These are phyloP conservation scores for Lithocarpus polystachyus DNA, from an alignment of 306 rosid genomes.

Conservation along the genomic window DNA sequence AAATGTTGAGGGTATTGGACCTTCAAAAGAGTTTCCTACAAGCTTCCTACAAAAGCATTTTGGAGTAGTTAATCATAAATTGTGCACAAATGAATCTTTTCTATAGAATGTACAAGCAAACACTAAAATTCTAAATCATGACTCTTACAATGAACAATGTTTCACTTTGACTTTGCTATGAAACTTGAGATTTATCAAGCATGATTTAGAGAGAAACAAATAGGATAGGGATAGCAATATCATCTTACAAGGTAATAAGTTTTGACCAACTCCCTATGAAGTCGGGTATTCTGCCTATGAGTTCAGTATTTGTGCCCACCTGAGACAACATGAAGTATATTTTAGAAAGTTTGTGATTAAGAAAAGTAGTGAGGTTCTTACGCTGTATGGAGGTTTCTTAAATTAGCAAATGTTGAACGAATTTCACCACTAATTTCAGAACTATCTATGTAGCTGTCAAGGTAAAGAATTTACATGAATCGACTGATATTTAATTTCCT, in stretches of 20 bases:
- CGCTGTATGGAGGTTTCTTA: slow-evolving; percentile 27
- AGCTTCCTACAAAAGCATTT: slow-evolving; percentile 52
- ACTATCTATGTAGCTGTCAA: slow-evolving; percentile 68
- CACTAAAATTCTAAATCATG: too few species aligned
- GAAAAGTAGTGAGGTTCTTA: slow-evolving; percentile 29
- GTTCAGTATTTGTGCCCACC: slow-evolving; percentile 65
- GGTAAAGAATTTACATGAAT: slow-evolving; percentile 1
- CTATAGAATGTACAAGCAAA: too few species aligned
- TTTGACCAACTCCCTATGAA: slow-evolving; percentile 72
- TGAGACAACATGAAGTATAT: slow-evolving; percentile 28
- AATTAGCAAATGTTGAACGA: too few species aligned
- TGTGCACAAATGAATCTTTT: too few species aligned
- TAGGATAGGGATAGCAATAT: background rate
- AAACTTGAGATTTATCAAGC: background rate
- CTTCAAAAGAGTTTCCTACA: slow-evolving; percentile 77
- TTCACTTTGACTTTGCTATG: background rate
- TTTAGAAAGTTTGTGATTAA: background rate
- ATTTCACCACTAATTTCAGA: slow-evolving; percentile 64
- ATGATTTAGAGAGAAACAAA: background rate
- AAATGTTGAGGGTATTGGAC: slow-evolving; percentile 32
- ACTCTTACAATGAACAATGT: background rate
- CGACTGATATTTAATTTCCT: background rate
- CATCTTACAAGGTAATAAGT: slow-evolving; percentile 61
- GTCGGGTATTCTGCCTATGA: slow-evolving; percentile 66
- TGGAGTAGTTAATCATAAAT: background rate